phyloP scores from a whole-genome alignment of 163 green algal genomes.

The Prototheca cutis region DNA sequence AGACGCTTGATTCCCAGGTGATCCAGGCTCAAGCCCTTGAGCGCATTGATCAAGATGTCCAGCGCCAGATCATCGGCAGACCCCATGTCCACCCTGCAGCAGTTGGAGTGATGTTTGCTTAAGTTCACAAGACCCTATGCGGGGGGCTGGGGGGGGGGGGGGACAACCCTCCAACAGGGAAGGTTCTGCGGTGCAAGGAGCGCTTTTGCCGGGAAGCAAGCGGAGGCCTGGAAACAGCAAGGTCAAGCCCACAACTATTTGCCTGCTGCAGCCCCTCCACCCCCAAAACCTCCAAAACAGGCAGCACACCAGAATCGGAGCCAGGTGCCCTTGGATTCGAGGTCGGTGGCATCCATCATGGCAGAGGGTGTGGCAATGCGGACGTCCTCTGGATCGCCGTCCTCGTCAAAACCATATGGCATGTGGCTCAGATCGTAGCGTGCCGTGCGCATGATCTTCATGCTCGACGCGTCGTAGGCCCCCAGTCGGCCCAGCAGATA shows the following conservation, averaged over 20 bases:
- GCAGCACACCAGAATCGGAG: conserved; percentile 51
- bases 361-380: conserved; percentile 25
- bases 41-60: conserved; percentile 80
- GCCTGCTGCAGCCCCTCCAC: too few relatives aligned
- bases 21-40: conserved; percentile 59
- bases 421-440: conserved; percentile 39
- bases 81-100: conserved; percentile 74
- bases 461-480: conserved; percentile 76
- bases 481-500: conserved; percentile 86
- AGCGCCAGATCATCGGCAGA: conserved; percentile 76
- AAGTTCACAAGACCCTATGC: too few relatives aligned
- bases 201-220: too few relatives aligned
- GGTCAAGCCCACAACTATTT: too few relatives aligned
- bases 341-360: conserved; percentile 68
- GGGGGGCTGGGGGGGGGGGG: too few relatives aligned
- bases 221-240: too few relatives aligned
- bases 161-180: too few relatives aligned
- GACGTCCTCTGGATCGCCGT: conserved; percentile 4
- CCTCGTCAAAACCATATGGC: conserved; percentile 51
- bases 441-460: conserved; percentile 55
- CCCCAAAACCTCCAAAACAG: too few relatives aligned
- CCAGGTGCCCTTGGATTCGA: conserved; percentile 57
- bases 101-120: too few relatives aligned
- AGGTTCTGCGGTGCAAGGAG: too few relatives aligned
- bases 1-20: conserved; percentile 49